Base-by-base conservation (phyloP, 352 stramenopile species). In the Thraustotheca clavata region DNA sequence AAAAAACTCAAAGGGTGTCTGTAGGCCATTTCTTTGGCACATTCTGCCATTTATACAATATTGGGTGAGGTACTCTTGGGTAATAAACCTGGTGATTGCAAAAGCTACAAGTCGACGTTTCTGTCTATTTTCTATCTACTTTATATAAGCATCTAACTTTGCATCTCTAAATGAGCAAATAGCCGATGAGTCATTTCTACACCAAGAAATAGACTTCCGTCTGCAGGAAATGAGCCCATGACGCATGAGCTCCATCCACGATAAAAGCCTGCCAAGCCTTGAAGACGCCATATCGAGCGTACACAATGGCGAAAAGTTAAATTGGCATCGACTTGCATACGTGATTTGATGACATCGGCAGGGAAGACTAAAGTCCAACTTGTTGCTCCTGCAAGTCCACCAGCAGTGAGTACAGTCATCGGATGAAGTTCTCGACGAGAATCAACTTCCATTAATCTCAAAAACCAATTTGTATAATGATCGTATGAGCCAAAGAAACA, bases 401-500 rank as follows among this genome's bases (percentile, higher is more conserved):
- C 87, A 29, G 80, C 83, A 20, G 80, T 69, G 24, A 96, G 76
- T 60, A 95, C 89, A 18, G 74, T 65, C 7, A 86, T 39, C 35
- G 80, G 79, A 41, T 90, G 76, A 33, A 96, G 73, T 2, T 94
- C 83, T 29, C 80, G 78, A 66, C 89, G 87, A 40, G 80, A 87
- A 24, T 72, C 52, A 27, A 88, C 81, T 46, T 69, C 67, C 22
- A 87, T 59, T n/a, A 76, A 29, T n/a, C 69, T 72, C 16, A 70
- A 67, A 27, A 86, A 71, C 8, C 67, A 41, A 5, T 77, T 83
- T 24, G 80, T 92, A 72, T 83, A 87, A 32, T 77, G 75, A 40
- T 93, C 75, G 68, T 94, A 96, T 40, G 74, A 74, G 47, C 86
- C 86, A 46, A 96, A 96, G 72, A 96, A 96, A 69, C 88, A 89